Conservation (phyloP, 2,329 filamentous ascomycete genomes). For the Penicillium sclerotiorum region DNA sequence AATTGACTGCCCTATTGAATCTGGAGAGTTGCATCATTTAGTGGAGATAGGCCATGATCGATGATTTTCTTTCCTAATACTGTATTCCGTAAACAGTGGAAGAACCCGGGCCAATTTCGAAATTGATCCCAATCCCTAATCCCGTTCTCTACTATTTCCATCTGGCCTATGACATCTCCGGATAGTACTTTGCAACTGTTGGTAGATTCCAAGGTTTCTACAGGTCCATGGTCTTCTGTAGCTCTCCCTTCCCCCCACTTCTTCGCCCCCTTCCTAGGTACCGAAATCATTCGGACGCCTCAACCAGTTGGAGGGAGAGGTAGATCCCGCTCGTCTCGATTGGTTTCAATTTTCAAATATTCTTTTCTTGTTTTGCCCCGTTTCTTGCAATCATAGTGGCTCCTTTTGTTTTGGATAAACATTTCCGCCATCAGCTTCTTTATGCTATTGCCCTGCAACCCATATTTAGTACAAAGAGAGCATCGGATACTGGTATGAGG, state of each 20-base stretch:
- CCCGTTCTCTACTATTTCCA: slow-evolving; percentile 8
- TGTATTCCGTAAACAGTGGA: background rate
- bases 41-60: slow-evolving; percentile 7
- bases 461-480: slow-evolving; percentile 29
- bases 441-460: slow-evolving; percentile 1
- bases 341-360: background rate
- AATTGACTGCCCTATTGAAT: background rate
- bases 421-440: background rate
- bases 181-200: slow-evolving; percentile 8
- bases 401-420: too few species aligned
- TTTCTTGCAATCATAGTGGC: too few species aligned
- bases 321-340: background rate
- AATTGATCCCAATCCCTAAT: background rate
- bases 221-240: slow-evolving; percentile 5
- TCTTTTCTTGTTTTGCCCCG: background rate
- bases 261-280: too few species aligned
- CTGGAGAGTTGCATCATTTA: slow-evolving; percentile 12
- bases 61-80: slow-evolving; percentile 4
- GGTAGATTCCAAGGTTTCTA: background rate
- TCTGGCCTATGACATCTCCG: slow-evolving; percentile 16
- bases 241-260: background rate
- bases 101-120: too few species aligned
- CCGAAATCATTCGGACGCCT: too few species aligned
- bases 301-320: too few species aligned
- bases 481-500: background rate